A percentile compares a stretch with the other conserved stretches of the same genome.
Conservation (phyloP, 192 early-diverging fungal species). For the Backusella tarrabulga region DNA sequence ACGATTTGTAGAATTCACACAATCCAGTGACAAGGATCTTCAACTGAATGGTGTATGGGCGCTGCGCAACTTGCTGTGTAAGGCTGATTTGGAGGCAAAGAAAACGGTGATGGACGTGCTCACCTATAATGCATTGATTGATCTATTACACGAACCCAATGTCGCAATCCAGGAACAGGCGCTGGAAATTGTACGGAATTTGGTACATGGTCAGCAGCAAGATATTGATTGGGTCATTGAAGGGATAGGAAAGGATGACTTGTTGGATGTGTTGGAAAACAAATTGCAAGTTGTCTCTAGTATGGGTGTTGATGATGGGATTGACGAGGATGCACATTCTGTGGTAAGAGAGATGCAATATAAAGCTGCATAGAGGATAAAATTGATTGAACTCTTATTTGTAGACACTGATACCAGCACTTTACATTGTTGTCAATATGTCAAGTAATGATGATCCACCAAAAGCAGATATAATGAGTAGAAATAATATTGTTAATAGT, state of each 20-base stretch:
- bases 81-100: conserved; percentile 66
- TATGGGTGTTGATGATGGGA: conserved; percentile 26
- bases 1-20: conserved; percentile 60
- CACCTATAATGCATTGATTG: conserved; percentile 57
- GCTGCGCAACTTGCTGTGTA: conserved; percentile 76
- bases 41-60: conserved; percentile 80
- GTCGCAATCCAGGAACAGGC: conserved; percentile 73
- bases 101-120: conserved; percentile 64
- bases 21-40: conserved; percentile 45
- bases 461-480: conserved; percentile 59
- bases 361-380: neutral
- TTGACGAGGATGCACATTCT: conserved; percentile 16
- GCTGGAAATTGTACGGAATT: conserved; percentile 71
- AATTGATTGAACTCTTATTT: conserved; percentile 18
- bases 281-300: conserved; percentile 47
- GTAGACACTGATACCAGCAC: conserved; percentile 40
- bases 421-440: conserved; percentile 76
- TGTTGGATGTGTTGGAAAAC: conserved; percentile 64
- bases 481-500: conserved; percentile 46
- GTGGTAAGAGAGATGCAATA: neutral
- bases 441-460: conserved; percentile 62
- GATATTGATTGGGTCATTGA: conserved; percentile 50
- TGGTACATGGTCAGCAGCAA: conserved; percentile 53
- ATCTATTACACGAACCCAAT: conserved; percentile 63
- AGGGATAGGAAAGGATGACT: conserved; percentile 60